Conservation (phyloP, 2,329 filamentous ascomycete species). For the Acrodontium crateriforme region DNA sequence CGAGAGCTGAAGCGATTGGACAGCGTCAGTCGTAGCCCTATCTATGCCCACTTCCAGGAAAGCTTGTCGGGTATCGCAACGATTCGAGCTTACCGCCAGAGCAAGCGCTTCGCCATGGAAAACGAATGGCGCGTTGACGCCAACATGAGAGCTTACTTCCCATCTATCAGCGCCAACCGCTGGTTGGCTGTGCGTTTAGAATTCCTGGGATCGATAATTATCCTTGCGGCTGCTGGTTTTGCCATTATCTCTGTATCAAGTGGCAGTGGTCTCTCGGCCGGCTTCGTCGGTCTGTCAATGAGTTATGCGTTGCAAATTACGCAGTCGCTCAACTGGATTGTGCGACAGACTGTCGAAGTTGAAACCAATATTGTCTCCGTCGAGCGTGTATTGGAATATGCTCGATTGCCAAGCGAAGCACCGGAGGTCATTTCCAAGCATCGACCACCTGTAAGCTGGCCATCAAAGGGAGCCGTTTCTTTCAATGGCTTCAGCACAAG, state of each 20-base stretch:
- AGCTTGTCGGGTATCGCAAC: constrained; percentile 87
- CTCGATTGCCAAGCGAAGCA: constrained; percentile 78
- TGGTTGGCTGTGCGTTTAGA: constrained; percentile 93
- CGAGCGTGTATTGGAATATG: constrained; percentile 93
- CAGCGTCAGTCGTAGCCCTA: constrained; percentile 87
- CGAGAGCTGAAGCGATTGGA: constrained; percentile 92
- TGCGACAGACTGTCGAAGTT: constrained; percentile 96
- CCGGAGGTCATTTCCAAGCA: constrained; percentile 84
- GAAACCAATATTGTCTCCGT: constrained; percentile 99
- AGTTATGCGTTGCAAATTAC: constrained; percentile 96
- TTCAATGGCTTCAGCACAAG: constrained; percentile 92
- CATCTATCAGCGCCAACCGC: constrained; percentile 76
- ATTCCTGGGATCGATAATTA: constrained; percentile 89
- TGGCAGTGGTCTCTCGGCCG: constrained; percentile 49
- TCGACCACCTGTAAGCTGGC: constrained; percentile 81
- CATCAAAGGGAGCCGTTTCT: constrained; percentile 70
- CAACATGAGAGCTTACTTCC: constrained; percentile 88
- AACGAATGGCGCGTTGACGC: constrained; percentile 97
- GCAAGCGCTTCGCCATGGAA: constrained; percentile 74
- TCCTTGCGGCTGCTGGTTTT: constrained; percentile 72
- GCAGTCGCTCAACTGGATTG: constrained; percentile 96
- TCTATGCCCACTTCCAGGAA: constrained; percentile 97
- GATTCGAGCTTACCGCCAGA: constrained; percentile 86
- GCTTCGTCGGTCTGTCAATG: constrained; percentile 84
- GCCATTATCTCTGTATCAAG: constrained; percentile 65